Percentiles rank a stretch among this genome's conserved stretches.
Evolutionary conservation across 176 grass and related monocot species (phyloP).

Genomic region (Puya raimondii): DNA sequence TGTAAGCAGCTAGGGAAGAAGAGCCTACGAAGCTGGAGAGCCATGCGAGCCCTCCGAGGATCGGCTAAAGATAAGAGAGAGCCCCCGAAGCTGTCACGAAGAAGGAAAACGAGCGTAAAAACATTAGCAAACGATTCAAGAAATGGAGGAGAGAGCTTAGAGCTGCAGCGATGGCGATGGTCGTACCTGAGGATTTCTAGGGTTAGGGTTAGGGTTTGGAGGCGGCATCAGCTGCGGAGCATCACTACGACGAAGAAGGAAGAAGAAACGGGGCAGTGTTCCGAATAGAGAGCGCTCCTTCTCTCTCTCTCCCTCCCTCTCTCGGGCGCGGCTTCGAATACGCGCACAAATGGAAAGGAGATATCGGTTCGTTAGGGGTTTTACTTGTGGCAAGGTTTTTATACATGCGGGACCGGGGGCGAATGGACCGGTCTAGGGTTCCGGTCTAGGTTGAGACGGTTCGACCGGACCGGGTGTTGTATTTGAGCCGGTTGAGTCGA

Average conservation of each 20-base stretch:
- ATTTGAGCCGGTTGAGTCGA: too few species aligned
- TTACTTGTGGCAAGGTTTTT: background rate
- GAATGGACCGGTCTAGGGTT: background rate
- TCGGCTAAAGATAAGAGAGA: background rate
- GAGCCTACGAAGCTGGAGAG: conserved; percentile 62
- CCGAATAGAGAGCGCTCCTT: background rate
- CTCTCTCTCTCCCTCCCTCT: conserved; percentile 3
- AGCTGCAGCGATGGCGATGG: background rate
- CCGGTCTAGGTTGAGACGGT: background rate
- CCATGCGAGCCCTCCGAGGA: conserved; percentile 29
- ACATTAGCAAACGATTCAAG: background rate
- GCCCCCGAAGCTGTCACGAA: conserved; percentile 4
- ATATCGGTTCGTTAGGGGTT: background rate
- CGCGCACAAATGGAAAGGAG: background rate
- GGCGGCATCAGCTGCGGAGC: conserved; percentile 1
- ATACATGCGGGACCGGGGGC: background rate
- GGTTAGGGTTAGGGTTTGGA: conserved; percentile 44
- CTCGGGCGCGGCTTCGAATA: background rate
- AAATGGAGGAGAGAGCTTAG: background rate
- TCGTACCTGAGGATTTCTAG: conserved; percentile 1
- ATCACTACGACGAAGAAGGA: background rate
- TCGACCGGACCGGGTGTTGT: background rate
- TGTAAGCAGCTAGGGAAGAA: conserved; percentile 35
- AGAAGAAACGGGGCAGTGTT: background rate
- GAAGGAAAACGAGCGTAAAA: background rate